A percentile compares a stretch with the other conserved stretches of the same genome.
Evolutionary conservation across 2,329 filamentous ascomycete genomes (phyloP).

Genomic region (Colletotrichum acutatum): DNA sequence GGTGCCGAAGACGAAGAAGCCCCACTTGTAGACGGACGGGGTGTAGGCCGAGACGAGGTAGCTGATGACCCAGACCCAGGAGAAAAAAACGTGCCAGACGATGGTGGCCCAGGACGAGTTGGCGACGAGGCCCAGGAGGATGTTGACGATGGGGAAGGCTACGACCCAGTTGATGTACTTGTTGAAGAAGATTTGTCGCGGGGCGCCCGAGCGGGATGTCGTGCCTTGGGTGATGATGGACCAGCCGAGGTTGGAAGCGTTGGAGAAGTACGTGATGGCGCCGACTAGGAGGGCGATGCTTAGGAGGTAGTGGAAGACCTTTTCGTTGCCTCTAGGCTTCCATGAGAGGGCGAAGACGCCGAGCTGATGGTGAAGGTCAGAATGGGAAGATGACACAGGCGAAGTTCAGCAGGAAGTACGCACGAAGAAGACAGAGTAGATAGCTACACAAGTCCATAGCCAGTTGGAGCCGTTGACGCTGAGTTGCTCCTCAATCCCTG

Average conservation of each 20-base stretch:
- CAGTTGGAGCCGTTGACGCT: conserved; percentile 62
- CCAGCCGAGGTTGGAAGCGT: conserved; percentile 63
- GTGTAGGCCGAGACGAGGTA: conserved; percentile 63
- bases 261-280: conserved; percentile 61
- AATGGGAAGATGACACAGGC: too few relatives aligned
- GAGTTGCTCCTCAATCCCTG: conserved; percentile 50
- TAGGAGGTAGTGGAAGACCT: conserved; percentile 68
- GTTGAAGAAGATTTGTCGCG: conserved; percentile 64
- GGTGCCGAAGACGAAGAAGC: conserved; percentile 65
- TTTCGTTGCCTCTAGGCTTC: conserved; percentile 57
- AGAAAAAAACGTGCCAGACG: conserved; percentile 58
- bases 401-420: conserved; percentile 34
- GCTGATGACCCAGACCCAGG: conserved; percentile 62
- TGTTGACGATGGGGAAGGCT: conserved; percentile 55
- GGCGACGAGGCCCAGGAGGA: conserved; percentile 61
- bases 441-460: conserved; percentile 64
- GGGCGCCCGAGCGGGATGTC: conserved; percentile 42
- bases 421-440: conserved; percentile 60
- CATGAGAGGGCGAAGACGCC: conserved; percentile 52
- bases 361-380: conserved; percentile 46
- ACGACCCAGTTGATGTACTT: conserved; percentile 68
- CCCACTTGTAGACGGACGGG: conserved; percentile 65
- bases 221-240: conserved; percentile 50
- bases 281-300: conserved; percentile 60
- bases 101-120: conserved; percentile 68